These are phyloP conservation scores for Apocynum venetum DNA, from an alignment of 257 asterid genomes.

Conservation along the genomic window DNA sequence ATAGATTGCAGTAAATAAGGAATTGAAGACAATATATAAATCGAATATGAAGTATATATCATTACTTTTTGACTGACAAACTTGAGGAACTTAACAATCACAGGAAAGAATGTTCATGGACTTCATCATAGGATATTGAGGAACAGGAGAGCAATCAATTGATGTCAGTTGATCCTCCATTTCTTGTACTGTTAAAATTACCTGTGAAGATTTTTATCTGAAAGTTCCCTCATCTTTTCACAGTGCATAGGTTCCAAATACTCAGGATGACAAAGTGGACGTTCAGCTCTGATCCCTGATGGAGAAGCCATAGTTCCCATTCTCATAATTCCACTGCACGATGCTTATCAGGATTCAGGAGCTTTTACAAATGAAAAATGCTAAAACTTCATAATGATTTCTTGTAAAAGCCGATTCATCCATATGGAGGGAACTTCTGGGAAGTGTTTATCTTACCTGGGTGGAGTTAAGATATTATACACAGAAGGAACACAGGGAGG, in stretches of 20 bases:
- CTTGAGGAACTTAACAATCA: background rate
- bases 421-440: conserved; percentile 9
- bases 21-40: background rate
- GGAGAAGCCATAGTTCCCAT: conserved; percentile 47
- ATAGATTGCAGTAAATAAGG: background rate
- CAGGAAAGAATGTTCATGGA: background rate
- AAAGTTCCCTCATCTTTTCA: conserved; percentile 44
- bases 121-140: background rate
- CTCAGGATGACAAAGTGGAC: conserved; percentile 22
- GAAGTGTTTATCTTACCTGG: conserved; percentile 39
- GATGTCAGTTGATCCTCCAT: background rate
- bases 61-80: background rate
- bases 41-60: background rate
- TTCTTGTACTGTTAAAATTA: conserved; percentile 26
- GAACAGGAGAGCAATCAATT: background rate
- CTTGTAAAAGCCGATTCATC: background rate
- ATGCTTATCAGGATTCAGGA: conserved; percentile 6
- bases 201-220: conserved; percentile 49
- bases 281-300: conserved; percentile 24
- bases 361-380: background rate
- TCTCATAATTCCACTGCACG: conserved; percentile 52
- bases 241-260: conserved; percentile 38
- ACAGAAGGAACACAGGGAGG: conserved; percentile 46
- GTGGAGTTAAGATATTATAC: conserved; percentile 36
- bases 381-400: background rate